phyloP scores from a whole-genome alignment of 2,329 filamentous ascomycete genomes.

The Calonectria naviculata region DNA sequence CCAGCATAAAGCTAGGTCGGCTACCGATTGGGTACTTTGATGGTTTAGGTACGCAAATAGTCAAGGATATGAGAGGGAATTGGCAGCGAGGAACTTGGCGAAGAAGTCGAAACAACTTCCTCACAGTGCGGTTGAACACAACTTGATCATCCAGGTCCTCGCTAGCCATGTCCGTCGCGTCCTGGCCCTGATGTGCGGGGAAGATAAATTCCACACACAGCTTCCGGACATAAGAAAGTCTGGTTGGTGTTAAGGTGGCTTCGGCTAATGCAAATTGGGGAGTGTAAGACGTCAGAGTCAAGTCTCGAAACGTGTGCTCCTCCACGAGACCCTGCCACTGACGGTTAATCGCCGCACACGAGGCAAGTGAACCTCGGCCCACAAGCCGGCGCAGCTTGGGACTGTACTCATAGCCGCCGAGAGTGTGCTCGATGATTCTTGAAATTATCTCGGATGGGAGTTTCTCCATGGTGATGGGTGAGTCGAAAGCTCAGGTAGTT shows the following conservation, averaged over 20 bases:
- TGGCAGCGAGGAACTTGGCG: not conserved
- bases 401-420: not conserved
- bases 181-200: not conserved
- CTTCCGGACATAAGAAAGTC: not conserved
- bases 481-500: no score
- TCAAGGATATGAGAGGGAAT: not conserved
- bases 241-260: not conserved
- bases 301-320: not conserved
- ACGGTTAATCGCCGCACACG: not conserved
- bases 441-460: not conserved
- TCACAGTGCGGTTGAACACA: not conserved
- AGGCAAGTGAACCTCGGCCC: not conserved
- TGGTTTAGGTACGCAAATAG: not conserved
- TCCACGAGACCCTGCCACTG: not conserved
- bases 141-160: not conserved
- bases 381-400: not conserved
- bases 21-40: not conserved
- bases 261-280: not conserved
- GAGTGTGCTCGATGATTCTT: not conserved
- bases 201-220: not conserved
- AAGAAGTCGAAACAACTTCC: not conserved
- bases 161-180: not conserved
- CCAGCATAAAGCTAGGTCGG: not conserved
- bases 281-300: not conserved
- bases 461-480: not conserved